These are phyloP conservation scores for Colletotrichum godetiae DNA, from an alignment of 2,329 filamentous ascomycete species.

Conservation along the genomic window DNA sequence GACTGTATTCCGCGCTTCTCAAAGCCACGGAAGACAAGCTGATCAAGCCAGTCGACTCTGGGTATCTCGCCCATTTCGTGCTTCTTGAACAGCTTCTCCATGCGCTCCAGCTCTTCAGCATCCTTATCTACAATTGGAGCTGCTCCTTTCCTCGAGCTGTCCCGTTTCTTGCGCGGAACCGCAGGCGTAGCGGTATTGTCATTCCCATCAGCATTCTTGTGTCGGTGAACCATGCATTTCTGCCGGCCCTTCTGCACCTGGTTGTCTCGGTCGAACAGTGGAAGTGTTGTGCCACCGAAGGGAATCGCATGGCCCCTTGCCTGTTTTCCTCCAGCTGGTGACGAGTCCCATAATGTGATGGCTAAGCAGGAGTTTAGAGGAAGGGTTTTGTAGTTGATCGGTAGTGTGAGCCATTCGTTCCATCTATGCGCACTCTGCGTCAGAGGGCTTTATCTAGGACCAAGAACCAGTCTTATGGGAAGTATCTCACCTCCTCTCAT, in stretches of 20 bases:
- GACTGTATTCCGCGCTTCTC: constrained; percentile 79
- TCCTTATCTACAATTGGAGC: constrained; percentile 73
- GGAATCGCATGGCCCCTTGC: constrained; percentile 84
- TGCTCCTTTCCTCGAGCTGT: constrained; percentile 57
- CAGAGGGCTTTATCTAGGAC: neutral
- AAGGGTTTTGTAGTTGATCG: constrained; percentile 84
- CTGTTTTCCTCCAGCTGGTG: constrained; percentile 77
- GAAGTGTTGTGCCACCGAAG: constrained; percentile 92
- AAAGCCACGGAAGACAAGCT: constrained; percentile 89
- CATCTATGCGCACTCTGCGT: constrained; percentile 63
- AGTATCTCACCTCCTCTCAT: constrained; percentile 66
- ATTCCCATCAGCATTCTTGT: constrained; percentile 86
- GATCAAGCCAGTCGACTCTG: constrained; percentile 93
- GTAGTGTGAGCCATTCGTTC: constrained; percentile 96
- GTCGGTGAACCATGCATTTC: constrained; percentile 87
- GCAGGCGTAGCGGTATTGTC: constrained; percentile 84
- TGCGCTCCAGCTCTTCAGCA: constrained; percentile 84
- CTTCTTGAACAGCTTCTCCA: constrained; percentile 94
- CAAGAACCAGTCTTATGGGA: neutral
- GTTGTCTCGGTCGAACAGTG: constrained; percentile 92
- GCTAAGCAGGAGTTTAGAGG: constrained; percentile 86
- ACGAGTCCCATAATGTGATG: constrained; percentile 95
- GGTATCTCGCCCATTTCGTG: constrained; percentile 98
- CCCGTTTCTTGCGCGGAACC: constrained; percentile 65
- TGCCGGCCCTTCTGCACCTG: constrained; percentile 92